Base-by-base conservation (phyloP, 352 stramenopile species). In the Pythium sp. region DNA sequence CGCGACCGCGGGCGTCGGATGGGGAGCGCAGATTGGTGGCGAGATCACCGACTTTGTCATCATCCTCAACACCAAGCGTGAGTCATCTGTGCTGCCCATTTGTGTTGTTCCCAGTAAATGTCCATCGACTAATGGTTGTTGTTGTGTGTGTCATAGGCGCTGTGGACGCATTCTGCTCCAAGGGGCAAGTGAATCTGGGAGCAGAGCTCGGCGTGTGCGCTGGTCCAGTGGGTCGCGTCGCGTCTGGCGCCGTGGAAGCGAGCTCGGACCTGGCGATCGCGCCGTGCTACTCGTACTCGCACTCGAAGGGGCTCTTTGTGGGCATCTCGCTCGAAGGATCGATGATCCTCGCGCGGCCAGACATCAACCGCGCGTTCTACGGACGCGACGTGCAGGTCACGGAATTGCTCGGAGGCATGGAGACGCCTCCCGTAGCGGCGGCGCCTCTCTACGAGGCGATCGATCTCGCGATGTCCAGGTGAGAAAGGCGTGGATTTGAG, bases 41-140 rank as follows among this genome's bases (percentile, higher is more conserved):
- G 92, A 98, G 66, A 79, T 98, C 24, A 98, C 94, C 36, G 92
- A 98, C 72, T 92, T 98, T 64, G 82, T 99, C 36, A 91, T 98
- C 65, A 91, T 98, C 53, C 87, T 99, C 62, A 98, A 98, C 80
- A 97, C 91, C 5, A 82, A 87, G 60, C 76, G 83, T 73, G 46
- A 43, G 41, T 53, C 14, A 28, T 22, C n/a, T 46, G 8, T 30
- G 22, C 6, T 67, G 15, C n/a, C 3, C n/a, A 14, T 32, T 20
- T 34, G 6, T 51, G 43, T 4, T 9, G 18, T 47, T n/a, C 15
- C 1, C 18, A 47, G 41, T 47, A 20, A 6, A n/a, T 4, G 41
- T 47, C 5, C 28, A n/a, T 56, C n/a, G 3, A 57, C 38, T 34
- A 32, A 53, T 5, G 56, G 32, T 11, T 15, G 14, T 65, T 0